Evolutionary conservation across 257 asterid species (phyloP), one percentile per base, ranked within the genome.

Genomic region (Rhazya stricta): DNA sequence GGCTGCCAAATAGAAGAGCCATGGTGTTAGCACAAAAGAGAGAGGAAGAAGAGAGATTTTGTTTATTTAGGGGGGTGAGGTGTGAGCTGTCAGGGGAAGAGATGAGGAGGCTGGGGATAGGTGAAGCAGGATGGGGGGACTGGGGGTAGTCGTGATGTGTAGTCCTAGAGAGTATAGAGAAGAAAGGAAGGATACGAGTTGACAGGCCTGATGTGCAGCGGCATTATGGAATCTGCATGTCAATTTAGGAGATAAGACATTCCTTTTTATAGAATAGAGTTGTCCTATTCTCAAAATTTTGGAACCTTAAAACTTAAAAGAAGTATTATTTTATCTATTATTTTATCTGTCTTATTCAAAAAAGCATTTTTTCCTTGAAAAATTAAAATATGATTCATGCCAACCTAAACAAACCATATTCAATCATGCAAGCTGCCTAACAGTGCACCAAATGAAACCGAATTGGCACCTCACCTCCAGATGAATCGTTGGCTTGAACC

Each of bases 401-500:
- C 43, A 39, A 39, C 43, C 43, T n/a, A n/a, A n/a, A n/a, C n/a
- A n/a, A n/a, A n/a, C n/a, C n/a, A n/a, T n/a, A n/a, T n/a, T n/a
- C n/a, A n/a, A n/a, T n/a, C n/a, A n/a, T n/a, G n/a, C n/a, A n/a
- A n/a, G n/a, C n/a, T n/a, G n/a, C n/a, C n/a, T n/a, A 42, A 76
- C 10, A 65, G 18, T 65, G 57, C 69, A 67, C 54, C 50, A 78
- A 73, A 29, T 18, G 37, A 51, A 67, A 67, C 73, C n/a, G 34
- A 66, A 41, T 36, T 36, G 62, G 72, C 74, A 74, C 9, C 83
- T 72, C 66, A 85, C 99, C 94, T 87, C 98, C 97, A 95, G 65
- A 95, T 86, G 82, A 92, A 53, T 80, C 99, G 91, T 83, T 95
- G 99, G 80, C 99, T 95, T 71, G 99, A 89, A 53, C 99, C 99